Evolutionary conservation across 148 eudicot genomes (phyloP), one percentile per base, ranked within the genome.

Genomic region (Fagopyrum homotropicum): DNA sequence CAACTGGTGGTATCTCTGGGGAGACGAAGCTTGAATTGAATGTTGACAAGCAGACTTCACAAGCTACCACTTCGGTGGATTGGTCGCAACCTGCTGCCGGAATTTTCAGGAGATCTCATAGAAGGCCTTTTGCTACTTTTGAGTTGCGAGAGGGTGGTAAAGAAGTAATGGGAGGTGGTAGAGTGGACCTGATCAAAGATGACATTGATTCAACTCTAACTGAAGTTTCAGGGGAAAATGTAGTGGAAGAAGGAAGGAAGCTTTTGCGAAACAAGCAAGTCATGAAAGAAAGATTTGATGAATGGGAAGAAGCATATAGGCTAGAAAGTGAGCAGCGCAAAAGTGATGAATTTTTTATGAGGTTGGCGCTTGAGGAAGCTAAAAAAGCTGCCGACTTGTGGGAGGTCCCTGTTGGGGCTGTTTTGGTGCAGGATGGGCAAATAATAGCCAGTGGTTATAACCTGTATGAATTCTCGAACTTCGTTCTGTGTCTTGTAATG

Each of bases 331-430:
- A 90, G 77, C 96, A 88, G 83, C 83, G 89, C 71, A 88, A 84
- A 79, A 77, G 83, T 70, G 98, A 94, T 83, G 96, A 91, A 78
- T 76, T 81, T 47, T 94, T 94, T 79, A 94, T 94, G 97, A 90
- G 89, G 82, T 97, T 91, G 82, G 98, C 98, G 44, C 82, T 91
- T 49, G 71, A 82, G 79, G 98, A 94, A 86, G 97, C 98, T 45
- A 82, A 78, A 55, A 91, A 85, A 78, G 98, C 98, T 85, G 93
- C 90, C 78, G 98, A 91, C 84, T 75, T 76, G 48, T 94, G 98
- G 98, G 98, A 94, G 85, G 98, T 94, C 61, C 98, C 98, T 72
- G 92, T 94, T 76, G 98, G 98, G 69, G 98, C 98, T 74, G 89
- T 91, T 56, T 82, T 94, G 80, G 97, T 91, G 79, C 97, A 89